Conservation (phyloP, 1,139 yeast genomes). For the Scheffersomyces insectosa region DNA sequence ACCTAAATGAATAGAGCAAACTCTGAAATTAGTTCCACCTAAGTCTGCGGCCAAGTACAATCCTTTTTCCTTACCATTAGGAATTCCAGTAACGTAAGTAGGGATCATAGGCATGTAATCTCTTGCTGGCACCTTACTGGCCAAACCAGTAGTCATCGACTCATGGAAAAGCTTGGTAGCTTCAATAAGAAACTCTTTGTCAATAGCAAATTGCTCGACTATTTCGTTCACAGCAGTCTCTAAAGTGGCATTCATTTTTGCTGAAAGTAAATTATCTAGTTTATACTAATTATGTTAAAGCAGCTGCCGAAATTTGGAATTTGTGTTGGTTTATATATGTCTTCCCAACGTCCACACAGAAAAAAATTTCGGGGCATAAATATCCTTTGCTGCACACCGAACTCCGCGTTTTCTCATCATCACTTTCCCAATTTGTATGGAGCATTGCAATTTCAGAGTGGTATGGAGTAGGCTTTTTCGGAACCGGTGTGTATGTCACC, state of each 20-base stretch:
- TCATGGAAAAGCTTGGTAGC: constrained; percentile 66
- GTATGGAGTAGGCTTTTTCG: background rate
- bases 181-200: constrained; percentile 49
- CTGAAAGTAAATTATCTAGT: background rate
- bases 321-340: background rate
- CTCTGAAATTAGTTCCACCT: constrained; percentile 89
- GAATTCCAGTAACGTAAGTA: constrained; percentile 75
- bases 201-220: constrained; percentile 54
- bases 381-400: constrained; percentile 6
- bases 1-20: constrained; percentile 74
- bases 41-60: constrained; percentile 77
- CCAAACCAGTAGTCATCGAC: constrained; percentile 64
- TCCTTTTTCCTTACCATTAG: constrained; percentile 81
- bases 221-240: constrained; percentile 46
- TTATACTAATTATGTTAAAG: background rate
- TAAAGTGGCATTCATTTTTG: constrained; percentile 29
- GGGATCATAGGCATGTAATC: constrained; percentile 85
- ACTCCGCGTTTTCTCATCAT: constrained; percentile 1
- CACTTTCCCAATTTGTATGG: background rate
- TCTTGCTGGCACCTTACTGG: constrained; percentile 33
- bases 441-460: too few relatives aligned
- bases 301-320: background rate
- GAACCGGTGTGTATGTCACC: background rate
- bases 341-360: background rate
- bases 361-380: constrained; percentile 9